These are phyloP conservation scores for Passalora sequoiae DNA, from an alignment of 2,329 filamentous ascomycete species.

Conservation along the genomic window DNA sequence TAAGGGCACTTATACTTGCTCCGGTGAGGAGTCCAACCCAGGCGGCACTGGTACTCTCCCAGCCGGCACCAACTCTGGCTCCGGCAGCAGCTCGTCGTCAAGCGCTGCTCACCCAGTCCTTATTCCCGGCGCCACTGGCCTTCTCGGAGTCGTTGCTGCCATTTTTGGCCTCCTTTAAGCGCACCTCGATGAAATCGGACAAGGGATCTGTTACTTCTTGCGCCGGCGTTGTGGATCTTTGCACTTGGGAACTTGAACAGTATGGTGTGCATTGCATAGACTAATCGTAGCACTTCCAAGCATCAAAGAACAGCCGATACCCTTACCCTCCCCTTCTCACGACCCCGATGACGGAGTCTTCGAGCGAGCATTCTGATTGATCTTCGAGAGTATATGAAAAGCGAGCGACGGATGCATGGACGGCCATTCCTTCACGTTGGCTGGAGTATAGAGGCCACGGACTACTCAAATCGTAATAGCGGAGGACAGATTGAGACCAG, in stretches of 20 bases:
- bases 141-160: constrained; percentile 45
- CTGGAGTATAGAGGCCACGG: constrained; percentile 5
- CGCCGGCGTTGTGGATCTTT: constrained; percentile 19
- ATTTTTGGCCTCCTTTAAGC: constrained; percentile 44
- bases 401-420: constrained; percentile 13
- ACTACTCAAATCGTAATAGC: constrained; percentile 9
- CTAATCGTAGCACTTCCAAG: constrained; percentile 31
- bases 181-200: constrained; percentile 5
- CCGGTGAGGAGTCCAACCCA: constrained; percentile 33
- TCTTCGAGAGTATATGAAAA: constrained; percentile 10
- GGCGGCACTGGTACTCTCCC: constrained; percentile 31
- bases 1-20: constrained; percentile 43
- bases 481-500: constrained; percentile 8
- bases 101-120: constrained; percentile 41
- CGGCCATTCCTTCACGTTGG: constrained; percentile 10
- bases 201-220: constrained; percentile 20
- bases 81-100: constrained; percentile 24
- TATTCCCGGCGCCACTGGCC: constrained; percentile 40
- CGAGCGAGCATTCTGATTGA: constrained; percentile 16
- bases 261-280: constrained; percentile 30
- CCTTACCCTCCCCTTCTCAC: constrained; percentile 16
- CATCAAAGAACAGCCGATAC: constrained; percentile 18
- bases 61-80: constrained; percentile 23
- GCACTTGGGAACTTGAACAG: constrained; percentile 22
- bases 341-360: constrained; percentile 18